A percentile compares a stretch with the other conserved stretches of the same genome.
These are phyloP conservation scores for Volutella citrinella DNA, from an alignment of 2,329 filamentous ascomycete genomes.

Conservation along the genomic window DNA sequence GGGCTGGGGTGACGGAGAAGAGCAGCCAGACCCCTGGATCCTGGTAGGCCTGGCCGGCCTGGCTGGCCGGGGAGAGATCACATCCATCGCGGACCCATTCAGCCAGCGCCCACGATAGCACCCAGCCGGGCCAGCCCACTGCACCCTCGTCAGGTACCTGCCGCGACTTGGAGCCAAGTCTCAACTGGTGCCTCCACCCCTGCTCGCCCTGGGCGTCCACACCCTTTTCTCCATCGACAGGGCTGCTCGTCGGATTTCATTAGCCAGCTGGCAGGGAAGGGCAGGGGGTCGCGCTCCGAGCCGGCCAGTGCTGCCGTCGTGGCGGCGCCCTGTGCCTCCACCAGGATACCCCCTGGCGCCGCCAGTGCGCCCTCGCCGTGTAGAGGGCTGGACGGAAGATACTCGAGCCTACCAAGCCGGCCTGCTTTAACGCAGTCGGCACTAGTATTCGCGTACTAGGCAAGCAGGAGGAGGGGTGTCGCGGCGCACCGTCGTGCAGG, in stretches of 20 bases:
- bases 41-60: conserved; percentile 15
- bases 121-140: too few species aligned
- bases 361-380: conserved; percentile 19
- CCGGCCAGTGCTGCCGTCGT: conserved; percentile 26
- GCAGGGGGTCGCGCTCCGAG: conserved; percentile 16
- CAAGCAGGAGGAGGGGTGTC: too few species aligned
- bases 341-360: conserved; percentile 19
- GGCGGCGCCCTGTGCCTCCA: conserved; percentile 24
- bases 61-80: conserved; percentile 23
- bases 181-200: conserved; percentile 18
- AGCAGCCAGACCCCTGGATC: conserved; percentile 21
- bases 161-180: conserved; percentile 22
- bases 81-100: conserved; percentile 10
- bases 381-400: too few species aligned
- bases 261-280: too few species aligned
- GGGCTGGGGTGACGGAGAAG: conserved; percentile 24
- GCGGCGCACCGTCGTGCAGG: too few species aligned
- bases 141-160: conserved; percentile 24
- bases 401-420: too few species aligned
- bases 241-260: conserved; percentile 24
- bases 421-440: too few species aligned
- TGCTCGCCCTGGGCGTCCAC: conserved; percentile 14
- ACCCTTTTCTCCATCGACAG: conserved; percentile 17
- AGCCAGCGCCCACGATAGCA: conserved; percentile 11
- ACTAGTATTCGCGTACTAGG: too few species aligned